Evolutionary conservation across 257 asterid genomes (phyloP).

Genomic region (Solanum arcanum): DNA sequence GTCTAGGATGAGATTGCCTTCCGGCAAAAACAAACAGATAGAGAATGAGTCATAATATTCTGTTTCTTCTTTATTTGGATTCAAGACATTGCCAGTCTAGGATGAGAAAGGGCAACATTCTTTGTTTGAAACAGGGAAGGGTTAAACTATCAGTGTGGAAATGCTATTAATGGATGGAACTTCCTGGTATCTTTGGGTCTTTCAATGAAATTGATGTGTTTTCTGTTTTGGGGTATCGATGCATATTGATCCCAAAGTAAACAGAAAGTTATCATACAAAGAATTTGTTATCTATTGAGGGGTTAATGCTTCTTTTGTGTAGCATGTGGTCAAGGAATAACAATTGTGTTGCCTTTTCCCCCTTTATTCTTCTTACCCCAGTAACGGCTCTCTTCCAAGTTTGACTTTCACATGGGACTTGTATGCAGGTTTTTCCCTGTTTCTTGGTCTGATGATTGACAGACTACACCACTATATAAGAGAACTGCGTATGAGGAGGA

Average conservation of each 20-base stretch:
- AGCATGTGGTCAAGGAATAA: background rate
- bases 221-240: background rate
- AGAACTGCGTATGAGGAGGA: constrained; percentile 68
- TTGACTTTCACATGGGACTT: background rate
- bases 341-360: background rate
- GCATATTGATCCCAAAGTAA: background rate
- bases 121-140: background rate
- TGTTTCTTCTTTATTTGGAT: background rate
- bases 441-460: constrained; percentile 75
- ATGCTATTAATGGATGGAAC: background rate
- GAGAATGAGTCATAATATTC: background rate
- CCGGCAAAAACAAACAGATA: background rate
- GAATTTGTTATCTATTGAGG: background rate
- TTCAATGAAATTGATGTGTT: background rate
- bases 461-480: constrained; percentile 73
- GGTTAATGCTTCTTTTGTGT: background rate
- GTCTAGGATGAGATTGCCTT: background rate
- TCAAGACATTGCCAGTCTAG: background rate
- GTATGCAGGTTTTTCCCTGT: constrained; percentile 57
- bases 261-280: too few species aligned
- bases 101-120: background rate
- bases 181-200: constrained; percentile 12
- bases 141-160: background rate
- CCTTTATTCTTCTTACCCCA: background rate
- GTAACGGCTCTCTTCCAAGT: background rate